phyloP scores from a whole-genome alignment of 2,329 filamentous ascomycete species.

The Fusarium xylarioides region DNA sequence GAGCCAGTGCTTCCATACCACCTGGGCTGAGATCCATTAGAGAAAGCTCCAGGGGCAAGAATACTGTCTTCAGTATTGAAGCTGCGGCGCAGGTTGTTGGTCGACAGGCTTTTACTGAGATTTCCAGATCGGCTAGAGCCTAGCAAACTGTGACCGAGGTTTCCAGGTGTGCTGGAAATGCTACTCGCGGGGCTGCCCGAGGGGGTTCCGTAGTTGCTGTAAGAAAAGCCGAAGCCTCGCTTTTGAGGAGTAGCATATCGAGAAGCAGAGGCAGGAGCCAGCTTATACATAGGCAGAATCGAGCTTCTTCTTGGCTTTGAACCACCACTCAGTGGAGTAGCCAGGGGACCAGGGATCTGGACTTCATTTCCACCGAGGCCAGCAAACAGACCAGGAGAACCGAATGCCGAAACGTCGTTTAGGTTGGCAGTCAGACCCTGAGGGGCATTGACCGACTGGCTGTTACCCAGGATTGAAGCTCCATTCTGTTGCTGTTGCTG shows the following conservation, averaged over 20 bases:
- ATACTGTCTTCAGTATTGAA: slow-evolving; percentile 88
- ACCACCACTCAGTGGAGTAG: slow-evolving; percentile 84
- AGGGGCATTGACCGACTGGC: slow-evolving; percentile 60
- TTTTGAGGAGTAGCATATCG: slow-evolving; percentile 86
- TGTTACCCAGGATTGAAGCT: slow-evolving; percentile 67
- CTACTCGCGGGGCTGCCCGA: slow-evolving; percentile 72
- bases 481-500: slow-evolving; percentile 62
- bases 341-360: slow-evolving; percentile 85
- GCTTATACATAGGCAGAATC: slow-evolving; percentile 85
- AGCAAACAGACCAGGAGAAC: slow-evolving; percentile 85
- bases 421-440: slow-evolving; percentile 81
- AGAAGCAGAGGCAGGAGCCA: slow-evolving; percentile 81
- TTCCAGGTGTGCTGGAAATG: slow-evolving; percentile 72
- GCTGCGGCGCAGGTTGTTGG: slow-evolving; percentile 83
- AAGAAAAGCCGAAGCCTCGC: slow-evolving; percentile 89
- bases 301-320: slow-evolving; percentile 79
- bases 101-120: slow-evolving; percentile 87
- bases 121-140: slow-evolving; percentile 74
- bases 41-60: slow-evolving; percentile 85
- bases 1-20: slow-evolving; percentile 75
- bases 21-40: slow-evolving; percentile 70
- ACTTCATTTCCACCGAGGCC: slow-evolving; percentile 71
- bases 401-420: slow-evolving; percentile 87
- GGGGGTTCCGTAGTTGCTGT: slow-evolving; percentile 89
- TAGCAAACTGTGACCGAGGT: slow-evolving; percentile 71